Evolutionary conservation across 495 filamentous ascomycete genomes (phyloP).

Genomic region (Staphylotrichum longicolle): DNA sequence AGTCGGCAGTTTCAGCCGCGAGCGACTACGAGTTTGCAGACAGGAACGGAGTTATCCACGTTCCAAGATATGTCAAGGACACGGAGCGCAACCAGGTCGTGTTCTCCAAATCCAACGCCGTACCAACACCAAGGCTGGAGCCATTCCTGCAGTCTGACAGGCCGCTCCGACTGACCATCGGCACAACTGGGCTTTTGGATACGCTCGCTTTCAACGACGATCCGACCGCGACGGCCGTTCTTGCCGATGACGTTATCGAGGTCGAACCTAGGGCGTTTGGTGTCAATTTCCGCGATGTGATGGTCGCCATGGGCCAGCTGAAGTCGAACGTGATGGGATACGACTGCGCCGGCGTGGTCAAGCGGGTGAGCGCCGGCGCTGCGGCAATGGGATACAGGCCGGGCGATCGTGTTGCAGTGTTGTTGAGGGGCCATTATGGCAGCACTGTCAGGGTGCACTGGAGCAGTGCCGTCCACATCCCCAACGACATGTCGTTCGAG

Average conservation of each 20-base stretch:
- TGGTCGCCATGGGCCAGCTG: conserved; percentile 52
- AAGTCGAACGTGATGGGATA: conserved; percentile 41
- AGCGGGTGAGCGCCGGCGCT: conserved; percentile 51
- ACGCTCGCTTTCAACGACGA: conserved; percentile 37
- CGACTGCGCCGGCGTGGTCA: conserved; percentile 49
- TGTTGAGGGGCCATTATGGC: conserved; percentile 34
- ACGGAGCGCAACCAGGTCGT: conserved; percentile 32
- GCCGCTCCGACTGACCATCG: conserved; percentile 33
- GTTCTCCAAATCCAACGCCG: conserved; percentile 10
- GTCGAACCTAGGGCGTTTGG: conserved; percentile 43
- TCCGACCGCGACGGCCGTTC: conserved; percentile 16
- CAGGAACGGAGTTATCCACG: conserved; percentile 26
- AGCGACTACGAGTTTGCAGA: conserved; percentile 35
- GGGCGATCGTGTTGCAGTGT: conserved; percentile 49
- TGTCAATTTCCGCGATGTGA: conserved; percentile 49
- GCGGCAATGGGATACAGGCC: conserved; percentile 38
- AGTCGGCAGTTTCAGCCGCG: conserved; percentile 4
- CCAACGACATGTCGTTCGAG: conserved; percentile 47
- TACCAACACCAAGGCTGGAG: conserved; percentile 17
- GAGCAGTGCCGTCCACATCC: conserved; percentile 39
- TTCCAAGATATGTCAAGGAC: conserved; percentile 38
- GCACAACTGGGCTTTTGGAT: conserved; percentile 34
- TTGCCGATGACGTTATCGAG: conserved; percentile 38
- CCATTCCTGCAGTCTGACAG: conserved; percentile 33
- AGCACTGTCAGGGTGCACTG: conserved; percentile 19